Evolutionary conservation across 2,329 filamentous ascomycete genomes (phyloP), one percentile per base, ranked within the genome.

Genomic region (Aspergillus felis): DNA sequence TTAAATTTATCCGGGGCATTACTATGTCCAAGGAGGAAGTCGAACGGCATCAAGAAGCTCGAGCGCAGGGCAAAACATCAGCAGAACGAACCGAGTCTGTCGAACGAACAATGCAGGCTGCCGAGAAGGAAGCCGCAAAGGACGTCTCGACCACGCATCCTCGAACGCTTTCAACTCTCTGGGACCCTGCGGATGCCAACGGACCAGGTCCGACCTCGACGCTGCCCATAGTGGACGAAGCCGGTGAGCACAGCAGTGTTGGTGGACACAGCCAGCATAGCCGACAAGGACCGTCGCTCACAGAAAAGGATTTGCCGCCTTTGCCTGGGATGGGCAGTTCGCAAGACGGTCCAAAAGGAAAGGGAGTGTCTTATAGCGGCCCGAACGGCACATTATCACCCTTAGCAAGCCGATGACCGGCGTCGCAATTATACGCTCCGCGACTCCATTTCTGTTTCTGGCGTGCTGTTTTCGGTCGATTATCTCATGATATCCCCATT

Each of bases 11-110:
- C 69, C 87, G 88, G 51, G 88, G 89, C 41, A 88, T 96, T 63
- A 97, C 94, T 22, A 95, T 92, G 85, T 94, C 92, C 1, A 83
- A 84, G 14, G 93, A 97, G 76, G 90, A 94, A 71, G 91, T 88
- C 14, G 84, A 86, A 47, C 82, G 88, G 48, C 64, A 63, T 47
- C 64, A 66, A 41, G 68, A 73, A 42, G 67, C 69, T 24, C 66
- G 66, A 48, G 67, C 62, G 14, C 61, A 66, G n/a, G 67, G 61
- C 46, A 53, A 61, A 48, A 67, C 58, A 60, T 74, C 61, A 54
- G 67, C 64, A 49, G 73, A 70, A 55, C 68, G 67, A 51, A 68
- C 68, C 1, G 69, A 65, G 6, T 77, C 78, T 4, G 83, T 82
- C 10, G 82, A 85, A 50, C 75, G 76, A 54, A 81, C 84, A 14